Percentiles rank a stretch among this genome's conserved stretches.
Conservation (phyloP, 345 rosid genomes). For the Aegle marmelos region DNA sequence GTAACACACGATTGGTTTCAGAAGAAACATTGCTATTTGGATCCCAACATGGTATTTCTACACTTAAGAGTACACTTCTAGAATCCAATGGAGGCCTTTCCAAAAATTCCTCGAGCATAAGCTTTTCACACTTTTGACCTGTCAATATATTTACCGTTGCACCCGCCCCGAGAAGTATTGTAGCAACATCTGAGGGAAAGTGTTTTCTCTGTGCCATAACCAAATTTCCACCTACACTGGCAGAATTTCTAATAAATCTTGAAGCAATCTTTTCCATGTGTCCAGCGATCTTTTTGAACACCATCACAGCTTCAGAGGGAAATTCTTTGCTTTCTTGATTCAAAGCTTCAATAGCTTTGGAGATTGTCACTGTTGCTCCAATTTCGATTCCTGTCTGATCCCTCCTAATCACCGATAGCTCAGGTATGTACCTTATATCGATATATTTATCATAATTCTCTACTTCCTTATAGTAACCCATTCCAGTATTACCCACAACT, state of each 20-base stretch:
- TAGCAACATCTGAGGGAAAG: conserved; percentile 87
- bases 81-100: conserved; percentile 52
- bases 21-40: conserved; percentile 23
- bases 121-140: conserved; percentile 29
- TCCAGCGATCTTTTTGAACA: conserved; percentile 48
- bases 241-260: conserved; percentile 58
- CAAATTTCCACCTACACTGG: conserved; percentile 79
- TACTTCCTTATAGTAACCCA: conserved; percentile 74
- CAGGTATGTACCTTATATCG: conserved; percentile 58
- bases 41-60: conserved; percentile 46
- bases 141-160: conserved; percentile 42
- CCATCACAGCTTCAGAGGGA: conserved; percentile 16
- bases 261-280: conserved; percentile 80
- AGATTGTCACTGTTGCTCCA: conserved; percentile 79
- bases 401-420: conserved; percentile 50
- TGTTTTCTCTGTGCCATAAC: conserved; percentile 74
- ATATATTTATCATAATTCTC: conserved; percentile 49
- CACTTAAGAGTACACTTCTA: conserved; percentile 45
- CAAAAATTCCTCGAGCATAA: conserved; percentile 59
- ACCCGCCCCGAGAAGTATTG: conserved; percentile 66
- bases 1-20: conserved; percentile 24
- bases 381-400: conserved; percentile 52
- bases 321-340: conserved; percentile 27
- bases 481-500: conserved; percentile 74
- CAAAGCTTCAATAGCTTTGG: conserved; percentile 61